Evolutionary conservation across 257 asterid species (phyloP), one percentile per base, ranked within the genome.

Genomic region (Solanum habrochaites): DNA sequence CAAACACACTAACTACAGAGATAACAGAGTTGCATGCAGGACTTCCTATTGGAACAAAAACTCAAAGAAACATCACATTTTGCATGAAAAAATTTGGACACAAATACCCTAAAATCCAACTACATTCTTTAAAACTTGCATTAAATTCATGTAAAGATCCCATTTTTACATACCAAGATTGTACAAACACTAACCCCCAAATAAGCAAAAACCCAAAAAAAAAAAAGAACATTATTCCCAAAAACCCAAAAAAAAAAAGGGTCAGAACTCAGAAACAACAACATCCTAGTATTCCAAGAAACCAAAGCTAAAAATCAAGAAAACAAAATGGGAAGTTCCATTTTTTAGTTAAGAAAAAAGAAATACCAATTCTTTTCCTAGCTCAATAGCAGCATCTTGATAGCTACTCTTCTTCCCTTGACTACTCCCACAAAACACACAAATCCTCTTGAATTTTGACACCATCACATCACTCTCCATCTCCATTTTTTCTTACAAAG

Each of bases 391-490:
- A 87, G 99, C 95, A 85, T 96, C 98, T 88, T 96, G 99, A 81
- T 96, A 96, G 91, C 96, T 96, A 69, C 92, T 66, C 85, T 96
- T 96, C 92, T 94, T 96, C 84, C 99, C 99, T 78, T 93, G 99
- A 93, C 99, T 96, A 80, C 98, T 95, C 83, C 99, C 99, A 91
- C 99, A 96, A 85, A 96, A 96, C 85, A 96, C 99, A 88, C 99
- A 96, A 89, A 96, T 90, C 93, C 92, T 95, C 94, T 91, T 92
- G 95, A 96, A 96, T 87, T 85, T 96, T 31, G 99, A 95, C 60
- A 88, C 92, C 37, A 77, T 89, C 85, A 93, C 98, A 80, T 91
- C 93, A 86, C 88, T 93, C 87, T 73, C 86, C 78, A 62, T 40
- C 40, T 29, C 85, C 74, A 27, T 67, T 35, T 52, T 52, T 60